Conservation (phyloP, 345 rosid genomes). For the Conringia planisiliqua region DNA sequence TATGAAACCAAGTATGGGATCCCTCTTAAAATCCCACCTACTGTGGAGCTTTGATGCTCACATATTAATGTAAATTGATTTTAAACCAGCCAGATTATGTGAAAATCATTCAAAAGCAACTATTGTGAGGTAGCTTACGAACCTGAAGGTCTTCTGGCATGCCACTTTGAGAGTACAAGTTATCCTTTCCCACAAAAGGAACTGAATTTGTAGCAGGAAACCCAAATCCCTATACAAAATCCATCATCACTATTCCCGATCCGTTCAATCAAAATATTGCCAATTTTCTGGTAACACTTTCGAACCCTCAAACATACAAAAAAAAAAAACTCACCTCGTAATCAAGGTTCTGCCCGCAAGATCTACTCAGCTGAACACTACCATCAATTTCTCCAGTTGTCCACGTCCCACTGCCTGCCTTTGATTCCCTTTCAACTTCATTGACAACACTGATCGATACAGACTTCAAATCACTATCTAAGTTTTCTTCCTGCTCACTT, state of each 20-base stretch:
- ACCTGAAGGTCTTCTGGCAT: constrained; percentile 57
- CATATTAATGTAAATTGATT: constrained; percentile 9
- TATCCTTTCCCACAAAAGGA: constrained; percentile 39
- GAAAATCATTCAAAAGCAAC: background rate
- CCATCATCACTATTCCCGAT: constrained; percentile 42
- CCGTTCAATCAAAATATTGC: constrained; percentile 26
- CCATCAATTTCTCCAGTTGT: constrained; percentile 38
- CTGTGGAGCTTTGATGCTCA: constrained; percentile 6
- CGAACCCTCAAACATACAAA: constrained; percentile 29
- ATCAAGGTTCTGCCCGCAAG: constrained; percentile 42
- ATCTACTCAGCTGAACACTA: constrained; percentile 34
- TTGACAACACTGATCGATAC: constrained; percentile 28
- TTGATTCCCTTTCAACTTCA: constrained; percentile 44
- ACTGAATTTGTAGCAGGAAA: constrained; percentile 36
- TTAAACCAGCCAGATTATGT: background rate
- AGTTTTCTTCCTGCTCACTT: constrained; percentile 21
- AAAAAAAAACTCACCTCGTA: constrained; percentile 48
- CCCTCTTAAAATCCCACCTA: background rate
- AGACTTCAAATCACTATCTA: constrained; percentile 31
- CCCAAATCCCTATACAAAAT: constrained; percentile 49
- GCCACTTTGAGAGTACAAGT: constrained; percentile 40
- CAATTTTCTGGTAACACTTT: constrained; percentile 34
- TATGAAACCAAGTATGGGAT: constrained; percentile 4
- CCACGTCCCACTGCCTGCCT: constrained; percentile 37
- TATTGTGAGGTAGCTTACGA: constrained; percentile 31